phyloP scores from a whole-genome alignment of 129 eudicot genomes.

The Helianthus tuberosus region DNA sequence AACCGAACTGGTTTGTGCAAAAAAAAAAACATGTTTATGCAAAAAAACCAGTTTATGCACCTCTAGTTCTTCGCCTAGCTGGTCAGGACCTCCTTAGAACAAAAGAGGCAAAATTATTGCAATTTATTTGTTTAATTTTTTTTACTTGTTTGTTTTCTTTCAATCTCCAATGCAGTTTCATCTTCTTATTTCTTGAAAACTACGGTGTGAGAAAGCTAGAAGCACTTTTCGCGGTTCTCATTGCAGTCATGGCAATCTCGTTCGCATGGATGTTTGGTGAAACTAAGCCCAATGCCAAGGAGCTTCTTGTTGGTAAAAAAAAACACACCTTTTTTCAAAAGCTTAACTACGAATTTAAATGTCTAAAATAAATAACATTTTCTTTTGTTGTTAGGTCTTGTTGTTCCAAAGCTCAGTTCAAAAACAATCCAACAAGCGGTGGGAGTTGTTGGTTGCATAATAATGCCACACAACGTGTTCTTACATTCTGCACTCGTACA shows the following conservation, averaged over 20 bases:
- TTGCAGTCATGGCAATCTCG: conserved; percentile 86
- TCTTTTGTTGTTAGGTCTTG: conserved; percentile 47
- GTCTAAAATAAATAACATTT: not conserved
- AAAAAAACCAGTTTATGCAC: too few relatives aligned
- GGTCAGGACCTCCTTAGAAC: too few relatives aligned
- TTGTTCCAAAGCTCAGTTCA: conserved; percentile 89
- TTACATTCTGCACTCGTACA: conserved; percentile 94
- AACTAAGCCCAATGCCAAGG: conserved; percentile 80
- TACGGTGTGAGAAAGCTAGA: conserved; percentile 91
- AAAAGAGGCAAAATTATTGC: too few relatives aligned
- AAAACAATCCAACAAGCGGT: conserved; percentile 85
- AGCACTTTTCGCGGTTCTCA: conserved; percentile 88
- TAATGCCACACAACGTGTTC: conserved; percentile 97
- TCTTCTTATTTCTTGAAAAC: conserved; percentile 88
- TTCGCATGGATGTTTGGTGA: conserved; percentile 99
- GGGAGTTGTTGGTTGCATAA: conserved; percentile 91
- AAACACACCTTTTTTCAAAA: not conserved
- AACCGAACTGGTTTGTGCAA: too few relatives aligned
- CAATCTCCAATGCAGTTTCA: conserved; percentile 58
- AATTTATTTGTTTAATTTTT: too few relatives aligned
- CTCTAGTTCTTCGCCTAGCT: too few relatives aligned
- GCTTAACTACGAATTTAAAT: not conserved
- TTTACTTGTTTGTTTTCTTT: not conserved
- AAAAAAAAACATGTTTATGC: too few relatives aligned
- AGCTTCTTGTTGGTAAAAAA: conserved; percentile 73